Evolutionary conservation across 140 eudicot species (phyloP).

Genomic region (Cichorium intybus): DNA sequence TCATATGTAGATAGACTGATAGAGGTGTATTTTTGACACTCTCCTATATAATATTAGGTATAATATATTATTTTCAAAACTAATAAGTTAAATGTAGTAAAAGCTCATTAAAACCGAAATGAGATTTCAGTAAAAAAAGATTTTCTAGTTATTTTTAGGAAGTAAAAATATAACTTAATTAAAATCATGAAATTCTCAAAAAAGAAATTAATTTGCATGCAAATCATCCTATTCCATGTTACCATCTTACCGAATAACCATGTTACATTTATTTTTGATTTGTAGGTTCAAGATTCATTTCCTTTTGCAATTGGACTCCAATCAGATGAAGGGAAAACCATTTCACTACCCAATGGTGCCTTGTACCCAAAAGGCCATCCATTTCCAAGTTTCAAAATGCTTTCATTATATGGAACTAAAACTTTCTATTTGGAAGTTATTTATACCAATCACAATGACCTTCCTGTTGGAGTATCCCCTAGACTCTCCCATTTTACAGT

Average conservation of each 20-base stretch:
- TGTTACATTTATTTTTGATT: conserved; percentile 4
- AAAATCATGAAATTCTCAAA: no score
- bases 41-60: no score
- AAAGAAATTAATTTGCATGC: no score
- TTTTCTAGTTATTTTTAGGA: no score
- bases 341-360: conserved; percentile 49
- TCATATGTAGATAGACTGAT: no score
- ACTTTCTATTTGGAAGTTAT: conserved; percentile 65
- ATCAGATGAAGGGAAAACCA: conserved; percentile 47
- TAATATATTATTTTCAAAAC: no score
- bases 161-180: no score
- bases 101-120: no score
- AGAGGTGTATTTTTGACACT: no score
- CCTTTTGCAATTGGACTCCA: conserved; percentile 84
- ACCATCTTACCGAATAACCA: neutral
- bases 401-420: conserved; percentile 53
- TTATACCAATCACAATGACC: conserved; percentile 50
- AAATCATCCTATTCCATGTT: no score
- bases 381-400: conserved; percentile 72
- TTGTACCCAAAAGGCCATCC: conserved; percentile 72
- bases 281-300: conserved; percentile 89
- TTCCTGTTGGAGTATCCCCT: conserved; percentile 67
- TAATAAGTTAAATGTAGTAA: no score
- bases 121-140: no score
- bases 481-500: conserved; percentile 58